Conservation (phyloP, 2,329 filamentous ascomycete genomes). For the Claviceps paspali region DNA sequence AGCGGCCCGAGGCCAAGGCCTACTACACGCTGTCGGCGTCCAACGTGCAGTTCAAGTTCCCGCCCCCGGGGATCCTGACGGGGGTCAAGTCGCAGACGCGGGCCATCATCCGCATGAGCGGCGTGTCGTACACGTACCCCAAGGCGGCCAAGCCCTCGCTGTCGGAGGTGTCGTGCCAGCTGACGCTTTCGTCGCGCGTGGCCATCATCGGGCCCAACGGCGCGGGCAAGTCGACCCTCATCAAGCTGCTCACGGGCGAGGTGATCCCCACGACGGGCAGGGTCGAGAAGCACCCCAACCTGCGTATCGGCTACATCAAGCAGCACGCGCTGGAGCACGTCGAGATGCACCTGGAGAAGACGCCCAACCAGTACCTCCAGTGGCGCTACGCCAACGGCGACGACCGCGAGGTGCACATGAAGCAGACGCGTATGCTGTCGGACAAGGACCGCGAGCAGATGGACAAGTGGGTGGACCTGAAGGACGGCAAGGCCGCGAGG, state of each 20-base stretch:
- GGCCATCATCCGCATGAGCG: slow-evolving; percentile 87
- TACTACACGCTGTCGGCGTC: slow-evolving; percentile 92
- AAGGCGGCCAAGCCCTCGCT: slow-evolving; percentile 77
- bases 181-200: slow-evolving; percentile 79
- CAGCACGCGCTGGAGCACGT: slow-evolving; percentile 98
- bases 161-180: slow-evolving; percentile 68
- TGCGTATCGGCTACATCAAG: slow-evolving; percentile 99
- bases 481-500: slow-evolving; percentile 62
- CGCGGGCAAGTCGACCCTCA: slow-evolving; percentile 94
- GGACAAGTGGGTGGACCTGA: slow-evolving; percentile 75
- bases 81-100: slow-evolving; percentile 93
- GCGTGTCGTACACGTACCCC: slow-evolving; percentile 90
- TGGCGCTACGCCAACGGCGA: slow-evolving; percentile 97
- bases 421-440: slow-evolving; percentile 86
- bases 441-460: slow-evolving; percentile 77
- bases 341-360: slow-evolving; percentile 99
- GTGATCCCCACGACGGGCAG: slow-evolving; percentile 67
- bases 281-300: slow-evolving; percentile 96
- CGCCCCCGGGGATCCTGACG: slow-evolving; percentile 79
- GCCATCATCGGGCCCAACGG: slow-evolving; percentile 96
- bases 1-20: slow-evolving; percentile 87
- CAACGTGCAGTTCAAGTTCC: slow-evolving; percentile 94
- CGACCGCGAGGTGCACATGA: slow-evolving; percentile 91
- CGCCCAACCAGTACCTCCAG: slow-evolving; percentile 94
- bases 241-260: slow-evolving; percentile 93